Conservation (phyloP, 2,329 filamentous ascomycete genomes). For the Phaeosphaeria sp. region DNA sequence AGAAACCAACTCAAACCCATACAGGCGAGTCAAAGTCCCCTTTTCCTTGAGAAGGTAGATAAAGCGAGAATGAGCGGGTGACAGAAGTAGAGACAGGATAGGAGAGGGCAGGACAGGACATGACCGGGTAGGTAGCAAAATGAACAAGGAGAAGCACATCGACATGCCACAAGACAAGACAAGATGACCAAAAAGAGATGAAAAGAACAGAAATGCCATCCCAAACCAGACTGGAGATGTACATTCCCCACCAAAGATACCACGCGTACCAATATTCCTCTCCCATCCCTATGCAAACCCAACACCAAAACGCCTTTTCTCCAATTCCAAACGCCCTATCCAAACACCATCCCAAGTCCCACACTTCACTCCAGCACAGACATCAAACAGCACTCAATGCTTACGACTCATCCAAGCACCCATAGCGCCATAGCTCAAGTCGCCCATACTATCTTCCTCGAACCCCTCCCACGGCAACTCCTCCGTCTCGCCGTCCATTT, state of each 20-base stretch:
- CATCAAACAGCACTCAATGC: slow-evolving; percentile 6
- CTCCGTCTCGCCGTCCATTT: slow-evolving; percentile 35
- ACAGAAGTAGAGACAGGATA: not conserved
- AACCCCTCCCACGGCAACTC: slow-evolving; percentile 51
- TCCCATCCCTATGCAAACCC: no score
- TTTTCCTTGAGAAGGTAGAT: not conserved
- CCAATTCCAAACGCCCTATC: not conserved
- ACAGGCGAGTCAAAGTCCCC: not conserved
- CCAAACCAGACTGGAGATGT: no score
- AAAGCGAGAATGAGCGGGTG: not conserved
- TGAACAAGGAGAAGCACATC: no score
- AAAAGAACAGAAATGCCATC: no score
- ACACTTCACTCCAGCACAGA: no score
- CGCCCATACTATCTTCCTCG: slow-evolving; percentile 31
- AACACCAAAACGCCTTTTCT: no score
- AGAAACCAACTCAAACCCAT: not conserved
- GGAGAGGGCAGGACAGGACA: no score
- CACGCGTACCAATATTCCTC: no score
- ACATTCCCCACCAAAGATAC: no score
- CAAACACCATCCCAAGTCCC: not conserved
- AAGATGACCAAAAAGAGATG: no score
- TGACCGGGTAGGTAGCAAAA: no score
- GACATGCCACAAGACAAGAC: no score
- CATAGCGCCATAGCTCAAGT: slow-evolving; percentile 18
- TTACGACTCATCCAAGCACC: slow-evolving; percentile 19